Percentiles rank a stretch among this genome's conserved stretches.
These are phyloP conservation scores for Xanthoconium purpureum DNA, from an alignment of 768 basidiomycete species.

Conservation along the genomic window DNA sequence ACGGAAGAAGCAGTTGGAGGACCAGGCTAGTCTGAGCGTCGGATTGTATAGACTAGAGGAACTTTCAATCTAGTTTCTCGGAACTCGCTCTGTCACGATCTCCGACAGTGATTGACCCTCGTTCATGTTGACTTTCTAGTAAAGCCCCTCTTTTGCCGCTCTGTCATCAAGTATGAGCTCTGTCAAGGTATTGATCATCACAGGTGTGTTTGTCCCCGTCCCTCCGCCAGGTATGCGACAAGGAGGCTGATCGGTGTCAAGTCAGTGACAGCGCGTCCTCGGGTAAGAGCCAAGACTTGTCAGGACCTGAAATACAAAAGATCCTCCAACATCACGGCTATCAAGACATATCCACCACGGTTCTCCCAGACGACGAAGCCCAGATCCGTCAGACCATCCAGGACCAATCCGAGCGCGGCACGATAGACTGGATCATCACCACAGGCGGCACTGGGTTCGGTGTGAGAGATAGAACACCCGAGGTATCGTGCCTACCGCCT, in stretches of 20 bases:
- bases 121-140: no score
- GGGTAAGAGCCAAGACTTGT: constrained; percentile 53
- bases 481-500: constrained; percentile 43
- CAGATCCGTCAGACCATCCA: constrained; percentile 49
- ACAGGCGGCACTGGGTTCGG: constrained; percentile 91
- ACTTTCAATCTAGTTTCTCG: constrained; percentile 45
- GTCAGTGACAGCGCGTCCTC: constrained; percentile 71
- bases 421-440: constrained; percentile 74
- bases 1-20: constrained; percentile 51
- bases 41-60: constrained; percentile 75
- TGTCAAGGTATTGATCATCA: constrained; percentile 25
- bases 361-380: constrained; percentile 66
- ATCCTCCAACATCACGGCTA: constrained; percentile 42
- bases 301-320: constrained; percentile 60
- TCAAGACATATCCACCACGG: constrained; percentile 34
- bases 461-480: constrained; percentile 75
- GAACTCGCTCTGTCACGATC: neutral
- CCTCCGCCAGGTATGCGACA: neutral
- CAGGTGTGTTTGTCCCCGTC: constrained; percentile 17
- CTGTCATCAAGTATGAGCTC: constrained; percentile 11
- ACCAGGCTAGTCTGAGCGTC: constrained; percentile 50
- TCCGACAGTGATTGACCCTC: neutral
- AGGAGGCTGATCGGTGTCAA: constrained; percentile 4
- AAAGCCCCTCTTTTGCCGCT: no score
- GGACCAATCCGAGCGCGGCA: constrained; percentile 41